phyloP scores from a whole-genome alignment of 305 asterid genomes.

The Solanum hybrid region DNA sequence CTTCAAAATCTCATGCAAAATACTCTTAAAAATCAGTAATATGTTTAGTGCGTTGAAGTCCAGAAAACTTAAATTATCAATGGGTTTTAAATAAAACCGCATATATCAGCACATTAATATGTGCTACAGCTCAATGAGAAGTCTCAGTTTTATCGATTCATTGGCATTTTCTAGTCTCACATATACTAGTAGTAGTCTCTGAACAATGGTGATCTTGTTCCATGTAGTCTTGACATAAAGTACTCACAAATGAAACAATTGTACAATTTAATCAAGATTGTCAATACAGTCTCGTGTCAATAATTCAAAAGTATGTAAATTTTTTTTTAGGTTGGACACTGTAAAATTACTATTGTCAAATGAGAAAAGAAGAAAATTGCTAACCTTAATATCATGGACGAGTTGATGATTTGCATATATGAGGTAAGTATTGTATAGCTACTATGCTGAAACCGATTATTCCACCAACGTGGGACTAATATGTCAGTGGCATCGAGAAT shows the following conservation, averaged over 20 bases:
- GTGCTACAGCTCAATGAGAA: neutral
- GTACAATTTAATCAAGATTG: neutral
- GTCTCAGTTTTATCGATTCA: neutral
- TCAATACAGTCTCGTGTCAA: neutral
- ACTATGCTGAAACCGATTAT: constrained; percentile 67
- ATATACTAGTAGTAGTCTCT: neutral
- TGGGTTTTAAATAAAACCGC: neutral
- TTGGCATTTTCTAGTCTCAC: neutral
- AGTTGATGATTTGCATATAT: constrained; percentile 49
- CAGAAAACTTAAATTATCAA: neutral
- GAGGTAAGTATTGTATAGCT: constrained; percentile 68
- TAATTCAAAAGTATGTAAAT: neutral
- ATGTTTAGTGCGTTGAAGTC: neutral
- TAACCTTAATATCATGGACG: constrained; percentile 55
- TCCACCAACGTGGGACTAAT: constrained; percentile 80
- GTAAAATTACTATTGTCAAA: neutral
- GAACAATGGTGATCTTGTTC: neutral
- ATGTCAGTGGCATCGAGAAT: constrained; percentile 31
- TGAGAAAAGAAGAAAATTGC: neutral
- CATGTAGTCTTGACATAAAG: neutral
- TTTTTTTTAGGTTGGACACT: neutral
- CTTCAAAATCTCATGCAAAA: neutral
- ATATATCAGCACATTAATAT: neutral
- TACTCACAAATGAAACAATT: neutral
- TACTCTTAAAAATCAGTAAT: neutral